Evolutionary conservation across 2,329 filamentous ascomycete species (phyloP).

Genomic region (Epichloe bromicola): DNA sequence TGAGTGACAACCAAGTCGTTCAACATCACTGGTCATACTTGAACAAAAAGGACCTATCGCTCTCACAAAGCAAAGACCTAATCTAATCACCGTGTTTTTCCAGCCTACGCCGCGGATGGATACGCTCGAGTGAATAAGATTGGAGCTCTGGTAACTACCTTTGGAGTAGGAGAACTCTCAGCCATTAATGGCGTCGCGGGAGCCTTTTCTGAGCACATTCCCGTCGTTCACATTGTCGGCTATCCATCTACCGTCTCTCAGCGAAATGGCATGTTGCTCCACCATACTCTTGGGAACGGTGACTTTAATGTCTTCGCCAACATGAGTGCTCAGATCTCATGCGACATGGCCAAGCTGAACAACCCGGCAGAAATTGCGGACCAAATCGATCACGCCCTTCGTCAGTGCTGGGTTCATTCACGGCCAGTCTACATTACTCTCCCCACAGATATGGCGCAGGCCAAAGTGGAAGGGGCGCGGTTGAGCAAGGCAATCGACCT

Average conservation of each 20-base stretch:
- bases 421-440: constrained; percentile 75
- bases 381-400: constrained; percentile 66
- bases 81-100: constrained; percentile 9
- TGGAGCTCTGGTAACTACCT: constrained; percentile 58
- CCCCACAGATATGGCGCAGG: constrained; percentile 66
- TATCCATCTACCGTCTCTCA: constrained; percentile 36
- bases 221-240: constrained; percentile 56
- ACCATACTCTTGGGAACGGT: constrained; percentile 63
- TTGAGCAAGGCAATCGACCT: constrained; percentile 61
- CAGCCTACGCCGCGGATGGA: constrained; percentile 67
- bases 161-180: constrained; percentile 63
- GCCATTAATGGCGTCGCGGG: constrained; percentile 62
- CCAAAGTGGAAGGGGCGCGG: constrained; percentile 61
- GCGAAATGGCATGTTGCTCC: constrained; percentile 35
- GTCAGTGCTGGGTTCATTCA: constrained; percentile 59
- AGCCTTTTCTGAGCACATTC: constrained; percentile 60
- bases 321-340: constrained; percentile 63
- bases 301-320: constrained; percentile 74
- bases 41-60: background rate
- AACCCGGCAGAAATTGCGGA: constrained; percentile 55
- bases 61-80: background rate
- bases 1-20: constrained; percentile 18
- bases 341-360: constrained; percentile 56
- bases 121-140: constrained; percentile 64
- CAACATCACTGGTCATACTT: background rate